Evolutionary conservation across 1,284 basidiomycete species (phyloP), one percentile per base, ranked within the genome.

Genomic region (Rugosomyces carneus): DNA sequence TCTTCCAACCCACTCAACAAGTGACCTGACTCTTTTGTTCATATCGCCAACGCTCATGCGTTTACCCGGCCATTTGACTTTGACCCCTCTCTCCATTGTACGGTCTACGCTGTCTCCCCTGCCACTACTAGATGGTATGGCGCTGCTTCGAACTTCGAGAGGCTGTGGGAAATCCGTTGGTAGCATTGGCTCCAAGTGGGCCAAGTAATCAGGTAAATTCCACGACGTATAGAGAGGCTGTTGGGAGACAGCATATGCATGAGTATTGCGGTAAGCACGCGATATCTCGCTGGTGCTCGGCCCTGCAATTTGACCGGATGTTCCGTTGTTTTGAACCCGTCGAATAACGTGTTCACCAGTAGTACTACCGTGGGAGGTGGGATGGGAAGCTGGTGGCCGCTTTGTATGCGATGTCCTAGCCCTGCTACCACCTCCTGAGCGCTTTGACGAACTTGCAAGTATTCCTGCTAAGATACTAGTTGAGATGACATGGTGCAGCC

Each of bases 11-110:
- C 92, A 98, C 59, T 98, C 95, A 27, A 95, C 80, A 48, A 98
- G 77, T 46, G 87, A 82, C 37, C 92, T 76, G 16, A 96, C 92
- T 16, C 95, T 82, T 69, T 98, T 97, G 63, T 93, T 89, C 92
- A 99, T 96, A 62, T 99, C 95, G 15, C 84, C 86, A 19, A 95
- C 84, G 55, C 93, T 96, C 78, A 87, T 93, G 42, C 95, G 78
- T 65, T 96, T 95, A 52, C 82, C 80, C 0, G 95, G 95, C 83
- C 92, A 99, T 57, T 90, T 89, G 48, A 97, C 87, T 63, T 92
- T 89, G 19, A 93, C 91, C 1, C 93, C 89, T 34, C 91, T 76
- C 63, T 97, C 94, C 54, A 82, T 74, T 6, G 76, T 80, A 53
- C 72, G 68, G 48, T 84, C 82, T 16, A 72, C 51, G 52, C 71